Base-by-base conservation (phyloP, 1,284 basidiomycete genomes). In the Trichosporon faecale region DNA sequence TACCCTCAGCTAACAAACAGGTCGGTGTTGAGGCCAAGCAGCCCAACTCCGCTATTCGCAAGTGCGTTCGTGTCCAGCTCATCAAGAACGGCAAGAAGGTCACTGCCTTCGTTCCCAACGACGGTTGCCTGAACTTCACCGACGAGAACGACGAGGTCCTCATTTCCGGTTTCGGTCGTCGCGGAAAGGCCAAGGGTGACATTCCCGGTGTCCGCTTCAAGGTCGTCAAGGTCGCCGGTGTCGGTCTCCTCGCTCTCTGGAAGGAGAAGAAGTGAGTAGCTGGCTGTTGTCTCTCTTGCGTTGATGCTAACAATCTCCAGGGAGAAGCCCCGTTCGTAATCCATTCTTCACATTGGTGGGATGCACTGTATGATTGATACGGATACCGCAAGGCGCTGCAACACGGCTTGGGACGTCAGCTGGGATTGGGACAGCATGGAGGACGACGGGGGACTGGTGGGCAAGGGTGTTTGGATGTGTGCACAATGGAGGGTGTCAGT, bases 81-180 rank as follows among this genome's bases (percentile, higher is more conserved):
- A 99, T 99, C 87, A 99, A 99, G 90, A 99, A 99, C 88, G 97
- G 97, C 81, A 99, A 99, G 92, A 98, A 99, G 87, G 94, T 95
- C 83, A 95, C 94, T 73, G 94, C 94, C 80, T 96, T 90, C 88
- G 89, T 89, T 64, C 88, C 88, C 77, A 98, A 98, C 86, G 97
- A 99, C 84, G 97, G 97, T 89, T 98, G 95, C 88, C 87, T 98
- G 78, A 98, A 98, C 91, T 97, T 96, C 83, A 82, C 82, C 82
- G 95, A 98, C 82, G 96, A 98, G 90, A 98, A 98, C 89, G 96
- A 98, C 86, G 95, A 98, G 86, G 95, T 99, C 75, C 92, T 98
- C 82, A 98, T 99, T 86, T 97, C 95, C 76, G 97, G 97, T 87
- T 99, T 99, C 90, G 97, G 97, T 91, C 94, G 96, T 85, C 91